These are phyloP conservation scores for Candida boleticola DNA, from an alignment of 805 yeast species.

Conservation along the genomic window DNA sequence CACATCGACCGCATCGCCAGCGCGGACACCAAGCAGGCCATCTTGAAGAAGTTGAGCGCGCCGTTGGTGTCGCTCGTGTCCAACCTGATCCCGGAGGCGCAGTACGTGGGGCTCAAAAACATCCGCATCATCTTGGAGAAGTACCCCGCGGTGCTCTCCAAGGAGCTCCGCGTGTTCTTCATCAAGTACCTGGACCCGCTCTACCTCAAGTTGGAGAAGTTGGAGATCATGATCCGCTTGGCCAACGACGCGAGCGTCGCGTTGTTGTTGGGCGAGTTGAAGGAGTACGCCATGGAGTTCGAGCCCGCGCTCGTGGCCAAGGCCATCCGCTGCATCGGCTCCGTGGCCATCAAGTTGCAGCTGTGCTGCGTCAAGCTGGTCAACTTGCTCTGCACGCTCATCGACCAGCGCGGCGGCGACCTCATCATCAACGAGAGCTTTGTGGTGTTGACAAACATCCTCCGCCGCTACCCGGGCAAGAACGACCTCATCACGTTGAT, in stretches of 20 bases:
- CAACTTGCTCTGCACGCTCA: slow-evolving; percentile 56
- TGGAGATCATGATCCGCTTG: slow-evolving; percentile 70
- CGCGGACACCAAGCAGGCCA: slow-evolving; percentile 37
- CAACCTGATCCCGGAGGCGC: slow-evolving; percentile 85
- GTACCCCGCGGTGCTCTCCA: slow-evolving; percentile 74
- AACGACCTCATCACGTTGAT: slow-evolving; percentile 48
- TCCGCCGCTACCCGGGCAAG: slow-evolving; percentile 62
- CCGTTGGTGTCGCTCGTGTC: slow-evolving; percentile 86
- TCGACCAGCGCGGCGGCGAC: slow-evolving; percentile 64
- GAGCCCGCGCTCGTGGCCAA: slow-evolving; percentile 74
- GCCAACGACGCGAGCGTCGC: slow-evolving; percentile 60
- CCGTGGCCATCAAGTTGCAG: slow-evolving; percentile 64
- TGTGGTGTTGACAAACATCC: slow-evolving; percentile 58
- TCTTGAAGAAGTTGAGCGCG: slow-evolving; percentile 71
- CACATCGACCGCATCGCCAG: slow-evolving; percentile 54
- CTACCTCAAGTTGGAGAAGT: slow-evolving; percentile 71
- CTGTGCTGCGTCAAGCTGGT: slow-evolving; percentile 55
- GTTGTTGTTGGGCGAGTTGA: slow-evolving; percentile 63
- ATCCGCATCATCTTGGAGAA: slow-evolving; percentile 86
- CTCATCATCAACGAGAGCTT: slow-evolving; percentile 60
- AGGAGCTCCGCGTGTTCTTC: slow-evolving; percentile 85
- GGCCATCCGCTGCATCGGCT: slow-evolving; percentile 66
- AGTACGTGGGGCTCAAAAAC: slow-evolving; percentile 88
- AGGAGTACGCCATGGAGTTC: slow-evolving; percentile 81
- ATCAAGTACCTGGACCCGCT: slow-evolving; percentile 84